phyloP scores from a whole-genome alignment of 176 grass and related monocot genomes.

The Eragrostis nindensis region DNA sequence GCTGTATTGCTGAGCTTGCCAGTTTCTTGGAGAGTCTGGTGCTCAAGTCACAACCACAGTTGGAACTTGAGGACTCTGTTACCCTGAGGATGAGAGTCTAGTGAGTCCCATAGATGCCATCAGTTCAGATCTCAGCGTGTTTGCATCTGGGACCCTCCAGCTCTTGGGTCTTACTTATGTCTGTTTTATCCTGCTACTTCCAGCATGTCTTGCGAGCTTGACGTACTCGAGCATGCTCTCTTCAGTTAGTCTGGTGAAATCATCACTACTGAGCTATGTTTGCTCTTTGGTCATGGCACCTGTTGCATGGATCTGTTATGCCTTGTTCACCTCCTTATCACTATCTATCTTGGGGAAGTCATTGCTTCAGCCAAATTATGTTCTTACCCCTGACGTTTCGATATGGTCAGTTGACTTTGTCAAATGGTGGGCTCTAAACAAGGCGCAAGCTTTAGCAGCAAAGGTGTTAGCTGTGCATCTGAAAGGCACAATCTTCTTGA shows the following conservation, averaged over 20 bases:
- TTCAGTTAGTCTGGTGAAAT: slow-evolving; percentile 33
- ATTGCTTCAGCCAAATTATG: slow-evolving; percentile 74
- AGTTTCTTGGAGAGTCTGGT: slow-evolving; percentile 62
- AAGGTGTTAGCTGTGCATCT: slow-evolving; percentile 70
- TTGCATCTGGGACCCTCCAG: slow-evolving; percentile 56
- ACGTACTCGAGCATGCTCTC: slow-evolving; percentile 47
- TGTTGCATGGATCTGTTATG: slow-evolving; percentile 67
- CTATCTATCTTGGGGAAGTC: slow-evolving; percentile 62
- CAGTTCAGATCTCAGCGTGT: slow-evolving; percentile 34
- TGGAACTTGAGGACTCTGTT: slow-evolving; percentile 25
- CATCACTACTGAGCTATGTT: slow-evolving; percentile 49
- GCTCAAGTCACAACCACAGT: slow-evolving; percentile 47
- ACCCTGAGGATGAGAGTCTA: slow-evolving; percentile 39
- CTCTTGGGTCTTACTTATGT: slow-evolving; percentile 57
- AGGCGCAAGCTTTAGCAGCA: slow-evolving; percentile 59
- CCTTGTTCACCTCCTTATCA: slow-evolving; percentile 60
- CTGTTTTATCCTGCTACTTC: slow-evolving; percentile 66
- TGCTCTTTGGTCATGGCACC: slow-evolving; percentile 61
- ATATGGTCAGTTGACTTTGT: slow-evolving; percentile 76
- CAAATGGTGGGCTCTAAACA: slow-evolving; percentile 82
- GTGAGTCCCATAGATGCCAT: slow-evolving; percentile 18
- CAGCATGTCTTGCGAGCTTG: slow-evolving; percentile 60
- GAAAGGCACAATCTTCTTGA: slow-evolving; percentile 68
- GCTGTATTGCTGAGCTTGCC: slow-evolving; percentile 65
- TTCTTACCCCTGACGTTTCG: slow-evolving; percentile 63